These are phyloP conservation scores for Oryza brachyantha DNA, from an alignment of 176 grass and related monocot genomes.

Conservation along the genomic window DNA sequence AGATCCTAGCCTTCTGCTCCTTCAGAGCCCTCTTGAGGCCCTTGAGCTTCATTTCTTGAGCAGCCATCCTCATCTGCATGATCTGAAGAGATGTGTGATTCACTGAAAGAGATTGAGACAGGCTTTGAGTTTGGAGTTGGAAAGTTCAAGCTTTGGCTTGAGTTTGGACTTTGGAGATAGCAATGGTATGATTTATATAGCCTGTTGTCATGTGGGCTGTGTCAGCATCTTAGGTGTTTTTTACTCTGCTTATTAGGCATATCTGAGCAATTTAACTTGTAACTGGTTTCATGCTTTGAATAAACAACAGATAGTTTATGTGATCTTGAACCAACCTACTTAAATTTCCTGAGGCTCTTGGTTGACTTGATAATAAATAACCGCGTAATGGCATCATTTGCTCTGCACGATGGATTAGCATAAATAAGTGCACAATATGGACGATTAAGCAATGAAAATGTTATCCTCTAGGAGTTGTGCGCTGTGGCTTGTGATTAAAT, in stretches of 20 bases:
- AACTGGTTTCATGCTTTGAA: slow-evolving; percentile 17
- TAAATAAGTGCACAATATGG: neutral
- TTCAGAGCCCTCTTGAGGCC: slow-evolving; percentile 55
- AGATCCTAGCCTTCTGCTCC: slow-evolving; percentile 57
- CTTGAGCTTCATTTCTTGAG: slow-evolving; percentile 43
- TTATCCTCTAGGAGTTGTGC: neutral
- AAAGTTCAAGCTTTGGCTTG: neutral
- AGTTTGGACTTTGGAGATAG: neutral
- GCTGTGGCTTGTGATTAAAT: neutral
- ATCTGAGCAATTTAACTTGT: slow-evolving; percentile 11
- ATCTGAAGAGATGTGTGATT: neutral
- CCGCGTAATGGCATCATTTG: neutral
- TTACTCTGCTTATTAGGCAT: slow-evolving; percentile 10
- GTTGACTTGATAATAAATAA: slow-evolving; percentile 23
- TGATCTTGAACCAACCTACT: slow-evolving; percentile 17
- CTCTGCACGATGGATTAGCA: slow-evolving; percentile 2
- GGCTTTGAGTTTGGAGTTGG: neutral
- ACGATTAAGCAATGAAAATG: neutral
- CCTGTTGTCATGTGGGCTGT: slow-evolving; percentile 26
- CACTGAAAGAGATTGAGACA: neutral
- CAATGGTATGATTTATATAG: slow-evolving; percentile 34
- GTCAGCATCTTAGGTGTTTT: slow-evolving; percentile 15
- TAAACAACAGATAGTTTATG: slow-evolving; percentile 24
- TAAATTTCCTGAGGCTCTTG: neutral
- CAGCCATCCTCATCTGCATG: slow-evolving; percentile 34